Evolutionary conservation across 805 yeast species (phyloP), one percentile per base, ranked within the genome.

Genomic region (Grigorovia yakushimaensis): DNA sequence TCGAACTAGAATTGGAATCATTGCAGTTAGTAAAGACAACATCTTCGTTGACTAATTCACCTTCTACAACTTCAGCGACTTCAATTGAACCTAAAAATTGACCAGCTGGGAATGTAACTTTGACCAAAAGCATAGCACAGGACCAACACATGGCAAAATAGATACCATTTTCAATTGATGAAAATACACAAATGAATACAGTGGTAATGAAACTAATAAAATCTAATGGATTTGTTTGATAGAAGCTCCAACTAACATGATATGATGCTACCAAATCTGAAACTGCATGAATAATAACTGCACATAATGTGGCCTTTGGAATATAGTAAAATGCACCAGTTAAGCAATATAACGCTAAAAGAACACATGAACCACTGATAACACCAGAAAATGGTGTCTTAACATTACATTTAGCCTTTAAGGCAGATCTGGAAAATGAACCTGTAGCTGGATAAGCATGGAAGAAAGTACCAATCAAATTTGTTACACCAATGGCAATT

Each of bases 381-480:
- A 88, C 74, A 69, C 96, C 96, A 41, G 96, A 94, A 51, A 89
- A 71, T 35, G 97, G 97, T 19, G 97, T 89, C 61, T 88, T 78
- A 42, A 89, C 97, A 63, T 95, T 95, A 75, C 96, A 89, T 68
- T 89, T 89, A 45, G 95, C 82, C 69, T 91, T 89, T 58, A 89
- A 74, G 7, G 97, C 97, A 41, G 96, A 84, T 72, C 97, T 82
- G 18, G 95, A 85, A 66, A 89, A 89, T 1, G 97, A 89, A 42
- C 97, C 97, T 4, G 97, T 89, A 7, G 95, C 88, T 8, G 97
- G 97, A 65, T 89, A 89, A 7, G 97, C 96, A 59, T 79, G 76
- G 77, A 89, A 89, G 62, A 88, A 87, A 19, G 95, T 87, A 56
- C 96, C 96, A 56, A 89, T 73, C 64, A 89, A 73, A 68, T 89